Evolutionary conservation across 1,139 yeast species (phyloP).

Genomic region (Spathaspora sp.): DNA sequence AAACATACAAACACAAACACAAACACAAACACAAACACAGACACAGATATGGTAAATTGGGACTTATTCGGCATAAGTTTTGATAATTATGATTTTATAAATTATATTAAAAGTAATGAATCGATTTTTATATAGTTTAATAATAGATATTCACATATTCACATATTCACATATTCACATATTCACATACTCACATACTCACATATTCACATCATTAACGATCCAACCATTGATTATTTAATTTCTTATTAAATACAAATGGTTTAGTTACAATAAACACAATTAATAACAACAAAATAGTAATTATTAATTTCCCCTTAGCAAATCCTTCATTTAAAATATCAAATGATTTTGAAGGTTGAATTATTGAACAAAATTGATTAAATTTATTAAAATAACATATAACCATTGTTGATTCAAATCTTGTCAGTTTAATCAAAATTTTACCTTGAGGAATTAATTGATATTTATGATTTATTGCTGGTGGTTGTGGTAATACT

Average conservation of each 20-base stretch:
- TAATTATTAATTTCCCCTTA: slow-evolving; percentile 58
- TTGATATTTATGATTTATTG: slow-evolving; percentile 37
- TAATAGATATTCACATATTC: too few species aligned
- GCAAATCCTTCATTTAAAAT: slow-evolving; percentile 67
- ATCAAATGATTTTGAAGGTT: slow-evolving; percentile 87
- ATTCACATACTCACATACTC: not conserved
- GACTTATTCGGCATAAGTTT: slow-evolving; percentile 27
- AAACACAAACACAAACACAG: not conserved
- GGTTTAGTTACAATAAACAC: slow-evolving; percentile 52
- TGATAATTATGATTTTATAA: slow-evolving; percentile 19
- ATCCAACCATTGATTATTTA: slow-evolving; percentile 38
- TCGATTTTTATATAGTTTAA: slow-evolving; percentile 10
- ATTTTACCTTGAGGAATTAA: slow-evolving; percentile 25
- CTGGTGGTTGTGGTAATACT: slow-evolving; percentile 48
- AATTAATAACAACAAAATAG: slow-evolving; percentile 54
- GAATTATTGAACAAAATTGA: slow-evolving; percentile 70
- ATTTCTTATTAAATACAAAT: slow-evolving; percentile 52
- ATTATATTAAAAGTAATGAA: slow-evolving; percentile 18
- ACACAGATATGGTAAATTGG: slow-evolving; percentile 23
- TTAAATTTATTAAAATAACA: slow-evolving; percentile 65
- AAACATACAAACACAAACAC: not conserved
- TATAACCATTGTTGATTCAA: slow-evolving; percentile 80
- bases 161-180: too few species aligned
- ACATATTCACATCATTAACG: not conserved
- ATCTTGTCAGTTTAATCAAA: slow-evolving; percentile 60